These are phyloP conservation scores for Phytopythium montanum DNA, from an alignment of 352 stramenopile species.

Conservation along the genomic window DNA sequence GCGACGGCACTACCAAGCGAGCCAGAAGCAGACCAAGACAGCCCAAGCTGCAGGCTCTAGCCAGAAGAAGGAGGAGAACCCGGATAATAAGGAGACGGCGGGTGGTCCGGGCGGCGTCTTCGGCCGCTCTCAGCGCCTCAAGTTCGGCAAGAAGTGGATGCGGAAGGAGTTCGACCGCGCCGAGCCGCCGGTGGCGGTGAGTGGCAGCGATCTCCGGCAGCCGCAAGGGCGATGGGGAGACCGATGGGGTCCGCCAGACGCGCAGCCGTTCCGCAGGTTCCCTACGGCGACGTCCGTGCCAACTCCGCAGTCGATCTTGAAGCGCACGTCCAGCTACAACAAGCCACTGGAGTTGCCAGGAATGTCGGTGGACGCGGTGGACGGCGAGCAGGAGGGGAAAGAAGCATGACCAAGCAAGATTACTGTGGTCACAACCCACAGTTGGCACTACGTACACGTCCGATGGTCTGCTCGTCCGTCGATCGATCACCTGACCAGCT, in stretches of 20 bases:
- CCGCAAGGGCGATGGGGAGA: conserved; percentile 13
- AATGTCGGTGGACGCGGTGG: not conserved
- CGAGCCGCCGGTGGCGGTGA: conserved; percentile 21
- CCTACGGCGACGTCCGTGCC: conserved; percentile 14
- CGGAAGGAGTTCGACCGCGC: conserved; percentile 41
- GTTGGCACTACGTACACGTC: not conserved
- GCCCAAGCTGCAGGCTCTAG: not conserved
- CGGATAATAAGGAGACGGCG: conserved; percentile 33
- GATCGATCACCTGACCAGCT: no score
- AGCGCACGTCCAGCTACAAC: conserved; percentile 52
- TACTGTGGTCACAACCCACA: not conserved
- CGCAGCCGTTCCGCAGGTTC: conserved; percentile 8
- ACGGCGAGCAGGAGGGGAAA: not conserved
- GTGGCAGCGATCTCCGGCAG: conserved; percentile 8
- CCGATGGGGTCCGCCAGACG: not conserved
- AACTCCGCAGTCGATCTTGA: conserved; percentile 38
- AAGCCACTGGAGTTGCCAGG: conserved; percentile 20
- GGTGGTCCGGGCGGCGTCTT: conserved; percentile 53
- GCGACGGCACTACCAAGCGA: conserved; percentile 9
- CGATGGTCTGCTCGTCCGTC: not conserved
- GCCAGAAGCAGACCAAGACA: no score
- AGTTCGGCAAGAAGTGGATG: conserved; percentile 58
- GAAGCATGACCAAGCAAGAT: conserved; percentile 1
- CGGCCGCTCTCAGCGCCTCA: conserved; percentile 48
- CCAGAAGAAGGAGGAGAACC: conserved; percentile 9